phyloP scores from a whole-genome alignment of 129 eudicot species.

The Dittrichia graveolens region DNA sequence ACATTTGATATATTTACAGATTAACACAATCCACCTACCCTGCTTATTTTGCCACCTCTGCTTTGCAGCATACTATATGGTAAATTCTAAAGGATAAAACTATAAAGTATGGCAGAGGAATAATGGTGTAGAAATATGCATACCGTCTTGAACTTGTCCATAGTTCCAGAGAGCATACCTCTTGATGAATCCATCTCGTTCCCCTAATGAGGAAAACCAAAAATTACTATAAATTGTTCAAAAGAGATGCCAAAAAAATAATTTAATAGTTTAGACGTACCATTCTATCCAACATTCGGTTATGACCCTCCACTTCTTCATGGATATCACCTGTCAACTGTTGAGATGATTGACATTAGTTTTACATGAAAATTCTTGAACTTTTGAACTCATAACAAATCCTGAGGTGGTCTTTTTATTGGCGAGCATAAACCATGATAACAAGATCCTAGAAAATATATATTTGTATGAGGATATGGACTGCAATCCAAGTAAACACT shows the following conservation, averaged over 20 bases:
- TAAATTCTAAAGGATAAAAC: background rate
- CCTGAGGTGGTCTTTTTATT: background rate
- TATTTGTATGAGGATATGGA: too few species aligned
- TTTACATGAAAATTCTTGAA: background rate
- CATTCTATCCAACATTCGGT: conserved; percentile 95
- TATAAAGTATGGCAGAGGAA: background rate
- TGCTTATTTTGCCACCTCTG: background rate
- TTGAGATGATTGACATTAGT: conserved; percentile 22
- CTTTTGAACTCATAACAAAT: background rate
- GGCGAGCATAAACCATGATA: background rate
- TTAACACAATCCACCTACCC: background rate
- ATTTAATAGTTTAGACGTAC: conserved; percentile 33
- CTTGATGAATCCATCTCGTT: conserved; percentile 96
- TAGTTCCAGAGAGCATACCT: conserved; percentile 88
- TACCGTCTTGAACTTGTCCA: conserved; percentile 97
- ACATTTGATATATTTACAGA: background rate
- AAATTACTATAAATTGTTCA: background rate
- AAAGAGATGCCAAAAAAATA: background rate
- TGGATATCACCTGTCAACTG: conserved; percentile 94
- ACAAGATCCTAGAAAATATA: too few species aligned
- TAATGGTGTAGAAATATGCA: background rate
- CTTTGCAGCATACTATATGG: background rate
- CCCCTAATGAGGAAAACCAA: conserved; percentile 48
- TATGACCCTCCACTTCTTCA: conserved; percentile 88
- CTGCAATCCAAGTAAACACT: background rate